A percentile compares a stretch with the other conserved stretches of the same genome.
These are phyloP conservation scores for Penicillium polonicum DNA, from an alignment of 2,329 filamentous ascomycete species.

Conservation along the genomic window DNA sequence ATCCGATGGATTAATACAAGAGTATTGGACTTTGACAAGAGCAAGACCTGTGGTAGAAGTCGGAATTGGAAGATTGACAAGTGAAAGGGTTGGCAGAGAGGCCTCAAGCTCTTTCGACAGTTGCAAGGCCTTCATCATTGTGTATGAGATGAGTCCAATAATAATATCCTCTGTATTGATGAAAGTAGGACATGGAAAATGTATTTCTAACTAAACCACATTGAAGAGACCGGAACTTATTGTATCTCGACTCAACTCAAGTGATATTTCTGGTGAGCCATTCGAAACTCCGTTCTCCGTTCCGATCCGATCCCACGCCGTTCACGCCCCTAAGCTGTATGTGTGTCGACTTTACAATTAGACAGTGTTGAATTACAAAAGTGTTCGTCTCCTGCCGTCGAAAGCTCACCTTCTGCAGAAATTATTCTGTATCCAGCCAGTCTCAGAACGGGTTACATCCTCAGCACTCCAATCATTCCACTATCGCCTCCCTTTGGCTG, in stretches of 20 bases:
- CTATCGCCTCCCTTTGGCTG: no score
- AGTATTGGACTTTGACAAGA: slow-evolving; percentile 28
- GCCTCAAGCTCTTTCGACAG: background rate
- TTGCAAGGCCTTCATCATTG: background rate
- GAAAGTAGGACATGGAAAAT: background rate
- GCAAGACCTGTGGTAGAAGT: slow-evolving; percentile 19
- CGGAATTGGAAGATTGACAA: slow-evolving; percentile 15
- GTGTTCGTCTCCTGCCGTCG: background rate
- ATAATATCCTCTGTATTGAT: background rate
- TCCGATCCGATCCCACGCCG: background rate
- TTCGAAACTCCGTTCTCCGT: background rate
- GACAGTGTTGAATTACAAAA: background rate
- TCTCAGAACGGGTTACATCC: background rate
- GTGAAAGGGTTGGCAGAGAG: background rate
- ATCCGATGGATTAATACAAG: slow-evolving; percentile 33
- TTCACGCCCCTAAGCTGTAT: background rate
- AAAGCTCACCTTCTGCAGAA: background rate
- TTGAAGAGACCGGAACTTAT: background rate
- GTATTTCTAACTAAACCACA: no score
- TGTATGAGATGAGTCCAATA: background rate
- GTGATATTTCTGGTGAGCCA: background rate
- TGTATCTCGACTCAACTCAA: background rate
- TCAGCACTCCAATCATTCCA: background rate
- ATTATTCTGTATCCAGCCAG: background rate
- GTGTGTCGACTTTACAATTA: background rate